Percentiles rank a stretch among this genome's conserved stretches.
Conservation (phyloP, 208 protist species). For the Zelonia costaricensis region DNA sequence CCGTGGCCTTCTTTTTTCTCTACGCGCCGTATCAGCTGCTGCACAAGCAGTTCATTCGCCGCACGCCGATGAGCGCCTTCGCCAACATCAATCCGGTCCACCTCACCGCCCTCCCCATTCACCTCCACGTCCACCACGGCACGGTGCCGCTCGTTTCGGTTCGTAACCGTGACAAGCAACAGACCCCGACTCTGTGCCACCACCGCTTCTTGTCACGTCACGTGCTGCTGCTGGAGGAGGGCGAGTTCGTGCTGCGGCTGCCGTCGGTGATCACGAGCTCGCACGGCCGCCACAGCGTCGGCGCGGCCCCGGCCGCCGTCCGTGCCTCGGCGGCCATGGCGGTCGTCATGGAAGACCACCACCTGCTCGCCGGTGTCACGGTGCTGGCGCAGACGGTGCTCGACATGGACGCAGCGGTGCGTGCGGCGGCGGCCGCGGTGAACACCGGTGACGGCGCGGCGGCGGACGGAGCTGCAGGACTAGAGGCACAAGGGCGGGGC, state of each 20-base stretch:
- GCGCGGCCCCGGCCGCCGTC: no score
- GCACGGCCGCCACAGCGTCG: background rate
- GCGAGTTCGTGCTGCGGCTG: slow-evolving; percentile 30
- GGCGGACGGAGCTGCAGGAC: background rate
- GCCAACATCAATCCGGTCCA: slow-evolving; percentile 22
- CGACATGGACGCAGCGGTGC: slow-evolving; percentile 11
- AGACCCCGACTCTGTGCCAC: slow-evolving; percentile 6
- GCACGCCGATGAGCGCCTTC: slow-evolving; percentile 31
- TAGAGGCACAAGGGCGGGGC: background rate
- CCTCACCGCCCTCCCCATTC: slow-evolving; percentile 18
- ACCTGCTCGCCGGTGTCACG: slow-evolving; percentile 21
- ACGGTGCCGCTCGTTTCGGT: background rate
- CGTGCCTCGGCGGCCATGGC: background rate
- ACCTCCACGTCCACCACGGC: slow-evolving; percentile 6
- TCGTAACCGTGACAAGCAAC: background rate
- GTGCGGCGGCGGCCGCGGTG: background rate
- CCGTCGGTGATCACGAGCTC: background rate
- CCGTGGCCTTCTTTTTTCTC: slow-evolving; percentile 48
- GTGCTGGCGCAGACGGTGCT: slow-evolving; percentile 18
- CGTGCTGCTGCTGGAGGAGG: slow-evolving; percentile 34
- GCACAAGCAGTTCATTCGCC: slow-evolving; percentile 29
- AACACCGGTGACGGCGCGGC: background rate
- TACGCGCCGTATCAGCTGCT: slow-evolving; percentile 36
- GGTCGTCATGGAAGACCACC: slow-evolving; percentile 5
- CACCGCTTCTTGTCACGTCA: slow-evolving; percentile 9